Evolutionary conservation across 495 filamentous ascomycete species (phyloP).

Genomic region (Trichoderma asperelloides): DNA sequence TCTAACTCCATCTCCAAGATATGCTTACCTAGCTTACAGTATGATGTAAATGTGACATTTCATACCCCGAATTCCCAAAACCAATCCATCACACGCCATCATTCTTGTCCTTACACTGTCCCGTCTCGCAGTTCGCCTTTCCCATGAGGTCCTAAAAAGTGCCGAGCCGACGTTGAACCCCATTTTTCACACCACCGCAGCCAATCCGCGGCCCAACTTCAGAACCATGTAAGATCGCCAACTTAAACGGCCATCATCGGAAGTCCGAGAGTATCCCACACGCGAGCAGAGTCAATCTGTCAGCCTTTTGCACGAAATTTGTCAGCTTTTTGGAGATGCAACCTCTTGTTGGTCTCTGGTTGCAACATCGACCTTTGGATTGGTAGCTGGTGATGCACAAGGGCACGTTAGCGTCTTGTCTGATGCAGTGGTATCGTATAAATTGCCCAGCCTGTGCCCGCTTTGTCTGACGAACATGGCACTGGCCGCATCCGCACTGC

Average conservation of each 20-base stretch:
- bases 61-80: not conserved
- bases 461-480: not conserved
- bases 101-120: not conserved
- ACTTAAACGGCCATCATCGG: not conserved
- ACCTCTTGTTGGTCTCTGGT: not conserved
- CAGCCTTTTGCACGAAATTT: not conserved
- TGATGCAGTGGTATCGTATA: not conserved
- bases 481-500: not conserved
- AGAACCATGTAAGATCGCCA: not conserved
- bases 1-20: not conserved
- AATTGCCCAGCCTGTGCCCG: not conserved
- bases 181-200: not conserved
- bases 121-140: not conserved
- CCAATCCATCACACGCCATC: not conserved
- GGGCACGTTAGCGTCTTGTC: not conserved
- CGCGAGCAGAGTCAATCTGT: not conserved
- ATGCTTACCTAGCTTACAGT: not conserved
- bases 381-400: not conserved
- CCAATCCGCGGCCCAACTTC: not conserved
- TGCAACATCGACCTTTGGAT: not conserved
- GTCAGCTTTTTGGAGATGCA: not conserved
- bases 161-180: not conserved
- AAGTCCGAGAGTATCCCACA: not conserved
- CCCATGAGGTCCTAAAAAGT: not conserved
- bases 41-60: slow-evolving; percentile 7